Conservation (phyloP, 169 alveolate species). For the Neospora caninum region DNA sequence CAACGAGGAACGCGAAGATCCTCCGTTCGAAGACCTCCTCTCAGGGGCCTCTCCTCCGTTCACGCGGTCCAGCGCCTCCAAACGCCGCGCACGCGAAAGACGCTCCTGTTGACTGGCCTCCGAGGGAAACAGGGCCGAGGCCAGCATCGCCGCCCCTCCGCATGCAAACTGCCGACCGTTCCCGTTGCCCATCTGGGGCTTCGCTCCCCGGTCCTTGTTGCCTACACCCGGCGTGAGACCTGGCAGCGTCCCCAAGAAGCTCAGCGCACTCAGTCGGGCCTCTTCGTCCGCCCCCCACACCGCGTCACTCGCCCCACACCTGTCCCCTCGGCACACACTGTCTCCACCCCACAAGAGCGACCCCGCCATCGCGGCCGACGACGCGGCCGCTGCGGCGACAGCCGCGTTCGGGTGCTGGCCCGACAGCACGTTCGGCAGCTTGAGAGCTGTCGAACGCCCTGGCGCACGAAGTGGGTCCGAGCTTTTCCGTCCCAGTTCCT, state of each 20-base stretch:
- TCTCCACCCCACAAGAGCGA: constrained; percentile 1
- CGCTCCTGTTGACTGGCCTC: no score
- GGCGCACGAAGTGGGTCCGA: no score
- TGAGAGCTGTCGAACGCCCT: no score
- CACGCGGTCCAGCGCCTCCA: no score
- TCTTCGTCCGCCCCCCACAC: not conserved
- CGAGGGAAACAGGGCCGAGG: no score
- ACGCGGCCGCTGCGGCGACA: not conserved
- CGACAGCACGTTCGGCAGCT: not conserved
- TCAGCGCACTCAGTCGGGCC: not conserved
- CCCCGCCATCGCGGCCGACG: constrained; percentile 3
- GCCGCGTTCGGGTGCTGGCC: not conserved
- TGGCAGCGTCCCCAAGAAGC: not conserved
- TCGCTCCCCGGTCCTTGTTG: no score
- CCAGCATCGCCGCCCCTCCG: no score
- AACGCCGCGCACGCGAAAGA: no score
- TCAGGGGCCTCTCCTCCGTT: not conserved
- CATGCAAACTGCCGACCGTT: no score
- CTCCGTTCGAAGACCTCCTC: not conserved
- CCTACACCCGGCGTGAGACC: not conserved
- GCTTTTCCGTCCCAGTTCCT: no score
- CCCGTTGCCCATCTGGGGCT: no score
- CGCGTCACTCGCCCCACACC: not conserved
- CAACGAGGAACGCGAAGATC: not conserved
- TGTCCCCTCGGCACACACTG: not conserved